Percentiles rank a stretch among this genome's conserved stretches.
Evolutionary conservation across 139 green algal species (phyloP).

Genomic region (Picochlorum sp.): DNA sequence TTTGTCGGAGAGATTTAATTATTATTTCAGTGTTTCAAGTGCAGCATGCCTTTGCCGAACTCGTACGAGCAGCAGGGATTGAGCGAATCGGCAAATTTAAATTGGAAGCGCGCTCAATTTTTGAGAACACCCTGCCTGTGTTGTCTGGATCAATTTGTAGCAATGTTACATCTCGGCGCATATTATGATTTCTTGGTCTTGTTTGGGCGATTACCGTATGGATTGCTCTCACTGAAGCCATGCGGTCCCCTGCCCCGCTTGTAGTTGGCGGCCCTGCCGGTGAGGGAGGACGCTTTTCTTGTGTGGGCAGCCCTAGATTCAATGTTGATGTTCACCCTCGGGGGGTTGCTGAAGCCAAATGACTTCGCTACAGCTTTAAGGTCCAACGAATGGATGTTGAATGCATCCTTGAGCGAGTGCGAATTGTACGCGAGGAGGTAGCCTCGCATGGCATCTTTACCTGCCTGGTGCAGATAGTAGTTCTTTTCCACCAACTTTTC

Average conservation of each 20-base stretch:
- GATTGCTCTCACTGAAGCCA: constrained; percentile 78
- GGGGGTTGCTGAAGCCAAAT: constrained; percentile 86
- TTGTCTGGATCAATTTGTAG: too few relatives aligned
- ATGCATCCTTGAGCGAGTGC: constrained; percentile 91
- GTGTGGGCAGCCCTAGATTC: constrained; percentile 71
- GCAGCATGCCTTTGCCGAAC: too few relatives aligned
- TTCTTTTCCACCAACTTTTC: constrained; percentile 98
- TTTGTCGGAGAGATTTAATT: too few relatives aligned
- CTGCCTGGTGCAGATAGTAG: constrained; percentile 93
- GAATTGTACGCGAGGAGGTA: constrained; percentile 97
- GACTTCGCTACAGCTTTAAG: constrained; percentile 76
- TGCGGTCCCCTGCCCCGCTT: constrained; percentile 48
- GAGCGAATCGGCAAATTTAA: too few relatives aligned
- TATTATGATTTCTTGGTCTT: too few relatives aligned
- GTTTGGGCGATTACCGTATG: constrained; percentile 59
- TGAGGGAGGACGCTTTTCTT: constrained; percentile 44
- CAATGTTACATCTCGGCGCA: too few relatives aligned
- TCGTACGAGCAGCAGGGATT: too few relatives aligned
- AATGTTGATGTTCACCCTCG: constrained; percentile 82
- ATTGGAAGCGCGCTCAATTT: too few relatives aligned
- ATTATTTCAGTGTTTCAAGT: too few relatives aligned
- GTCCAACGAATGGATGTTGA: constrained; percentile 95
- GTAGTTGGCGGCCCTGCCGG: constrained; percentile 25
- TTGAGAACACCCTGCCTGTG: too few relatives aligned
- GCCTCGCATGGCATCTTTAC: constrained; percentile 60